Conservation (phyloP, 768 basidiomycete species). For the Tricholomella constricta region DNA sequence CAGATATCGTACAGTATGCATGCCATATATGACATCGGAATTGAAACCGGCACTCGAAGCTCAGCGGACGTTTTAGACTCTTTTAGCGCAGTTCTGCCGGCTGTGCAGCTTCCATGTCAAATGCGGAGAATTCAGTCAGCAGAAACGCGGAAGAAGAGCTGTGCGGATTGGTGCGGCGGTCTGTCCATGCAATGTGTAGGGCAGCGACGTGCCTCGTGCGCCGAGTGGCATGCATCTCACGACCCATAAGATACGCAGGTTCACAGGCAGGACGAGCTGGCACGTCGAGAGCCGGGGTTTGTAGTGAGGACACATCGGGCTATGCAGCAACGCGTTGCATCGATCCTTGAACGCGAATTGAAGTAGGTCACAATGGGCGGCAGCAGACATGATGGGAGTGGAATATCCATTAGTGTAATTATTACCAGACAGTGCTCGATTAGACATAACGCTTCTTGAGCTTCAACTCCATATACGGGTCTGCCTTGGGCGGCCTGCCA, state of each 20-base stretch:
- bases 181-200: neutral
- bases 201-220: neutral
- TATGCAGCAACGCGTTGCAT: neutral
- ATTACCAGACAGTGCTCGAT: conserved; percentile 12
- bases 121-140: neutral
- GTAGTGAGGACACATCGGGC: neutral
- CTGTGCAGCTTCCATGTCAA: neutral
- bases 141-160: neutral
- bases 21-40: neutral
- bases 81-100: neutral
- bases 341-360: neutral
- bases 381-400: too few species aligned
- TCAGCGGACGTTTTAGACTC: neutral
- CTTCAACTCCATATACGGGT: conserved; percentile 59
- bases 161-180: neutral
- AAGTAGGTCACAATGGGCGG: neutral
- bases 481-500: conserved; percentile 52
- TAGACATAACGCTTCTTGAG: conserved; percentile 47
- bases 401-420: conserved; percentile 5
- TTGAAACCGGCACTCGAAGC: neutral
- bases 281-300: neutral
- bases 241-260: neutral
- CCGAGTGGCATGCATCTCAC: neutral
- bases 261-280: neutral
- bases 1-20: too few species aligned